A percentile compares a stretch with the other conserved stretches of the same genome.
Evolutionary conservation across 139 green algal genomes (phyloP).

Genomic region (Micromonas commoda): DNA sequence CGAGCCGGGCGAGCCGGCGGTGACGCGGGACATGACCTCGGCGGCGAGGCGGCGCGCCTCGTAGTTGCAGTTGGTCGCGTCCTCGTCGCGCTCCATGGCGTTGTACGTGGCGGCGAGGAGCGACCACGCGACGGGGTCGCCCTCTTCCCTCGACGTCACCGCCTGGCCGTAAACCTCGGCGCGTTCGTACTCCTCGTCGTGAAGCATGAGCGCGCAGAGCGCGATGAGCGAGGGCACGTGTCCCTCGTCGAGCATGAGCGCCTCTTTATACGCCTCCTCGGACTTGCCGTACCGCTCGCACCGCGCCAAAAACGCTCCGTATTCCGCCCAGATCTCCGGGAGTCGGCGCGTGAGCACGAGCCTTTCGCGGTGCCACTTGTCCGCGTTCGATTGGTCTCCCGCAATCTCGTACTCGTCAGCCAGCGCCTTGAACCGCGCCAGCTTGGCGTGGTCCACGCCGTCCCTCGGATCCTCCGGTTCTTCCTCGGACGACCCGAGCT

Average conservation of each 20-base stretch:
- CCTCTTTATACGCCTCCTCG: constrained; percentile 37
- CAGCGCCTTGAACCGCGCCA: constrained; percentile 18
- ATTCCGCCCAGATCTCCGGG: constrained; percentile 38
- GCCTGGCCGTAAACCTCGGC: background rate
- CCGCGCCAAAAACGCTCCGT: constrained; percentile 34
- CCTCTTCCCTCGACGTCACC: background rate
- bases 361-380: background rate
- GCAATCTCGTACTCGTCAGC: constrained; percentile 38
- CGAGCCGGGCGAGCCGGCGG: background rate
- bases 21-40: background rate
- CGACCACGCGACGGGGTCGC: constrained; percentile 21
- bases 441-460: background rate
- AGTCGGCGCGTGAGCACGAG: background rate
- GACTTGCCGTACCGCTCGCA: constrained; percentile 23
- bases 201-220: constrained; percentile 16
- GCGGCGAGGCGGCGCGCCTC: background rate
- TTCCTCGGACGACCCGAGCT: background rate
- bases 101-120: constrained; percentile 30
- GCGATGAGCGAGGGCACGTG: constrained; percentile 20
- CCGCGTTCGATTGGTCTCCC: background rate
- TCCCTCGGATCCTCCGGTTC: background rate
- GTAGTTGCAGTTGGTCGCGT: background rate
- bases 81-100: constrained; percentile 7
- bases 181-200: constrained; percentile 1
- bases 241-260: constrained; percentile 24